phyloP scores from a whole-genome alignment of 1,284 basidiomycete species.

The Melampsora larici-populina region DNA sequence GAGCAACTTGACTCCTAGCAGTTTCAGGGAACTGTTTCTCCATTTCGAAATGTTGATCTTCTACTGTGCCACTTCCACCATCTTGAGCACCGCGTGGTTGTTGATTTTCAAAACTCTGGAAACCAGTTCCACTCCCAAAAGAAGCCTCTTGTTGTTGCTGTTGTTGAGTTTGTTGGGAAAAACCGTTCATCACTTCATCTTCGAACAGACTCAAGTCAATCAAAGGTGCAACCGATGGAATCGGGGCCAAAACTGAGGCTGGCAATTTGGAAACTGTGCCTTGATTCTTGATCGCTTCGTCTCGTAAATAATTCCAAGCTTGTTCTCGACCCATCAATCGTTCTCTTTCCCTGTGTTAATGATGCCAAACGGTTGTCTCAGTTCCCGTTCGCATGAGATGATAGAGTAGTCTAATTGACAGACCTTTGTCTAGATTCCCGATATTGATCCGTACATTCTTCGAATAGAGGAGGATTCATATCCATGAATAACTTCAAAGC shows the following conservation, averaged over 20 bases:
- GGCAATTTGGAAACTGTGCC: conserved; percentile 13
- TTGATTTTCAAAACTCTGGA: background rate
- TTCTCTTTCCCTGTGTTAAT: conserved; percentile 46
- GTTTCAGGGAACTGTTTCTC: conserved; percentile 41
- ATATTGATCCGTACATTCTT: conserved; percentile 89
- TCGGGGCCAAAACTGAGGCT: conserved; percentile 35
- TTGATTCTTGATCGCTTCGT: conserved; percentile 47
- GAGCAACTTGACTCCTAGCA: conserved; percentile 18
- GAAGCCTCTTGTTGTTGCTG: conserved; percentile 29
- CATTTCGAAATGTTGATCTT: conserved; percentile 34
- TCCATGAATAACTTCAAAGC: conserved; percentile 99
- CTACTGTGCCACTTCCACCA: background rate
- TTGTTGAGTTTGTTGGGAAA: conserved; percentile 34
- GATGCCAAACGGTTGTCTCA: background rate
- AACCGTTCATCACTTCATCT: conserved; percentile 36
- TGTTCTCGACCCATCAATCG: conserved; percentile 46
- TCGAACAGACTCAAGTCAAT: conserved; percentile 45
- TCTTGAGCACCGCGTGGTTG: background rate
- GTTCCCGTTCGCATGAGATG: background rate
- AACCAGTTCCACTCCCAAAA: background rate
- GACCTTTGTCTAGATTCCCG: conserved; percentile 80
- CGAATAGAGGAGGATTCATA: conserved; percentile 93
- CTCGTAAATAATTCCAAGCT: conserved; percentile 48
- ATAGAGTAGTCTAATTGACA: conserved; percentile 53
- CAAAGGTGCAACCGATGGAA: conserved; percentile 22